Conservation (phyloP, 2,329 filamentous ascomycete species). For the Aspergillus niger region DNA sequence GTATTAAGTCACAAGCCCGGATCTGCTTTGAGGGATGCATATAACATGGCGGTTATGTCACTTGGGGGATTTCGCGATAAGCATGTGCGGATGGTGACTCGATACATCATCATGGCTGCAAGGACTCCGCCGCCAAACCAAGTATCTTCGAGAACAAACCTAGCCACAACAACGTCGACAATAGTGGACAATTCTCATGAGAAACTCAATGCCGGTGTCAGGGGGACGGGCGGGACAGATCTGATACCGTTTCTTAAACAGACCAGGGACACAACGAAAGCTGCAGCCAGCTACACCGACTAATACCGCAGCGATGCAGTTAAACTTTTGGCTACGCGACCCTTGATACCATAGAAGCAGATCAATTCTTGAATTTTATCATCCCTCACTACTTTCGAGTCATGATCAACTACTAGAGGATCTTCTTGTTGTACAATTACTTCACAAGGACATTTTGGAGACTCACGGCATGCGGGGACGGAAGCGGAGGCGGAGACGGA, state of each 20-base stretch:
- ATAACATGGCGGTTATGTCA: conserved; percentile 49
- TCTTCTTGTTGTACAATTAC: not conserved
- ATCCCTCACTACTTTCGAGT: too few relatives aligned
- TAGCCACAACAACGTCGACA: conserved; percentile 50
- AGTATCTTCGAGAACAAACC: conserved; percentile 34
- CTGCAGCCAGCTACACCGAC: conserved; percentile 36
- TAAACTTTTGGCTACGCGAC: not conserved
- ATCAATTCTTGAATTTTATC: too few relatives aligned
- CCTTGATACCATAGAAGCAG: not conserved
- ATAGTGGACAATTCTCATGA: conserved; percentile 33
- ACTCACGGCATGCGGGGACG: conserved; percentile 2
- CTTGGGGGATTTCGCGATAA: conserved; percentile 53
- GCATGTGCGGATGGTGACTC: conserved; percentile 56
- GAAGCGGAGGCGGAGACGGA: conserved; percentile 20
- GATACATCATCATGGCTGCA: conserved; percentile 55
- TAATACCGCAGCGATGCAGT: conserved; percentile 2
- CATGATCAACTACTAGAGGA: not conserved
- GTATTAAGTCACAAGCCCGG: conserved; percentile 40
- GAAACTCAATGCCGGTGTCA: conserved; percentile 41
- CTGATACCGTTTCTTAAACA: conserved; percentile 57
- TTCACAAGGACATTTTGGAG: not conserved
- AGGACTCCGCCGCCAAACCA: conserved; percentile 21
- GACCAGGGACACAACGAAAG: conserved; percentile 54
- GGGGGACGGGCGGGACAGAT: conserved; percentile 56
- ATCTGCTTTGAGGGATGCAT: conserved; percentile 43